Evolutionary conservation across 495 filamentous ascomycete genomes (phyloP).

Genomic region (Pyrenopolyporus hunteri): DNA sequence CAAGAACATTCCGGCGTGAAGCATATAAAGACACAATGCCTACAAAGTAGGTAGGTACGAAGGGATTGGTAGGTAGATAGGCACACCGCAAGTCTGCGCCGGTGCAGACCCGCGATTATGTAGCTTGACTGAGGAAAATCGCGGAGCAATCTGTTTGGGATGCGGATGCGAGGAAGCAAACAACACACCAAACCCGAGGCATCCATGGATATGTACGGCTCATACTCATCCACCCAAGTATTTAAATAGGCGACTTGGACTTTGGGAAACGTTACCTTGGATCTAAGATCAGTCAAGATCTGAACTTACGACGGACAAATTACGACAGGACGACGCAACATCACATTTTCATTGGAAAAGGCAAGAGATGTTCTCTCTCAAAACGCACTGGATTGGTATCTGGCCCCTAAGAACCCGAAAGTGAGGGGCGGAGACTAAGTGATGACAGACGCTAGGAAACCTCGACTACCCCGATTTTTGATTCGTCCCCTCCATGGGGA

Average conservation of each 20-base stretch:
- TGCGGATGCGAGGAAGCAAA: not conserved
- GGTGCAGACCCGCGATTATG: too few relatives aligned
- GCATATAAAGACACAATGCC: too few relatives aligned
- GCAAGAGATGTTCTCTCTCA: not conserved
- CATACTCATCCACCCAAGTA: too few relatives aligned
- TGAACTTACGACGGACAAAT: not conserved
- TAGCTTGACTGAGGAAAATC: too few relatives aligned
- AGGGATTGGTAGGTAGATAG: too few relatives aligned
- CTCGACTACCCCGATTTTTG: constrained; percentile 20
- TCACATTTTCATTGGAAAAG: too few relatives aligned
- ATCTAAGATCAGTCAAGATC: not conserved
- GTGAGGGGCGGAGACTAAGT: constrained; percentile 2
- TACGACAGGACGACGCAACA: not conserved
- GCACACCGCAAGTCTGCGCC: too few relatives aligned
- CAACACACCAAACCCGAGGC: not conserved
- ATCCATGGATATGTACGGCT: constrained; percentile 3
- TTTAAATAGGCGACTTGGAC: not conserved
- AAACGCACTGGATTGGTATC: not conserved
- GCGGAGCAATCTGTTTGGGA: too few relatives aligned
- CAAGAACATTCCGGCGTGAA: too few relatives aligned
- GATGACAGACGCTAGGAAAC: constrained; percentile 14
- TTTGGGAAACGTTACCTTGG: not conserved
- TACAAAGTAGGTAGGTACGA: too few relatives aligned
- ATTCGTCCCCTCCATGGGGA: not conserved
- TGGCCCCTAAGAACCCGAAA: not conserved